Base-by-base conservation (phyloP, 2,329 filamentous ascomycete species). In the Curvularia verruculosa region DNA sequence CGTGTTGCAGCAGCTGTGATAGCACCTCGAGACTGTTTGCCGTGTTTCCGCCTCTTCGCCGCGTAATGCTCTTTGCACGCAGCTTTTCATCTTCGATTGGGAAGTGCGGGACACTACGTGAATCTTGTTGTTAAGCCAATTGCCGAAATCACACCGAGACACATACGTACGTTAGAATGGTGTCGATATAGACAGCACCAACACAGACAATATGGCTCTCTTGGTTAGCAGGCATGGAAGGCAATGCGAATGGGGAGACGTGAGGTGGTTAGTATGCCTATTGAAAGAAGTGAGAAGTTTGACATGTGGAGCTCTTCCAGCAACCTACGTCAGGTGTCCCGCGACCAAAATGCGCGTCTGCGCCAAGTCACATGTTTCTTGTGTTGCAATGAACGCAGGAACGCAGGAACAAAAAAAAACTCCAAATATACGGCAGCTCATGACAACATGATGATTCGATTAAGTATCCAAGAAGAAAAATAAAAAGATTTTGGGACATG, bases 81-180 rank as follows among this genome's bases (percentile, higher is more conserved):
- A 90, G 80, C 75, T 92, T 92, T 46, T 85, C 83, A 78, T 93
- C 89, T 77, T 92, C 89, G 6, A 76, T 75, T 1, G 89, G 89
- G 70, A 86, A 91, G 68, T 85, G 78, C 3, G 87, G 84, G 31
- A 90, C 83, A 60, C 87, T 90, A 70, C 19, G 8, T 31, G 9
- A 15, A 15, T 15, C 9, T 26, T 4, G 7, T 18, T 10, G 12
- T 21, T 55, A 7, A 45, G 8, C 8, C 12, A 19, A 8, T 7
- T 44, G 12, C n/a, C 5, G 40, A n/a, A 21, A 29, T 4, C 9
- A 39, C 15, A 10, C 18, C n/a, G 18, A 34, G 5, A 15, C 26
- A 13, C 7, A 10, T 31, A 43, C 54, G 7, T 53, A 56, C 54
- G 44, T 49, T 24, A 60, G 41, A 19, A 91, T 88, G 1, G 87